Evolutionary conservation across 2,329 filamentous ascomycete genomes (phyloP).

Genomic region (Helminthosporium solani): DNA sequence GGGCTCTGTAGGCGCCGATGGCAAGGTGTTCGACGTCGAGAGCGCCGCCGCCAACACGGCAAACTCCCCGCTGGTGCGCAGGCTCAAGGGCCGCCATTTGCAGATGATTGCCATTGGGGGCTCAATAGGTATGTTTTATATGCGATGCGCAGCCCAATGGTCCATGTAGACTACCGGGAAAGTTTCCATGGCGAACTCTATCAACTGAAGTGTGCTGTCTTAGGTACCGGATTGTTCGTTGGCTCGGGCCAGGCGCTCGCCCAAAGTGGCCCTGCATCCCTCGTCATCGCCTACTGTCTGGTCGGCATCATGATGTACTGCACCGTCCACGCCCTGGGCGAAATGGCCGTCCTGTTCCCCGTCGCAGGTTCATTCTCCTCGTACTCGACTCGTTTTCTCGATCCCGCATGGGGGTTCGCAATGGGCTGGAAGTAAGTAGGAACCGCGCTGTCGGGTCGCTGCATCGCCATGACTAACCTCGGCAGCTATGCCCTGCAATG

Average conservation of each 20-base stretch:
- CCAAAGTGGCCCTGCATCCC: slow-evolving; percentile 41
- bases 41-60: slow-evolving; percentile 63
- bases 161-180: no score
- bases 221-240: slow-evolving; percentile 71
- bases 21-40: slow-evolving; percentile 64
- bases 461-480: slow-evolving; percentile 14
- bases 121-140: slow-evolving; percentile 61
- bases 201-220: not conserved
- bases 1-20: slow-evolving; percentile 52
- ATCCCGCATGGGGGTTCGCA: slow-evolving; percentile 91
- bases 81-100: slow-evolving; percentile 59
- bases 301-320: slow-evolving; percentile 88
- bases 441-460: slow-evolving; percentile 10
- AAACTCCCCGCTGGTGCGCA: slow-evolving; percentile 71
- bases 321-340: slow-evolving; percentile 87
- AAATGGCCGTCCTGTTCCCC: slow-evolving; percentile 86
- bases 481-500: slow-evolving; percentile 75
- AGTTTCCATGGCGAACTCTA: no score
- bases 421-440: slow-evolving; percentile 77
- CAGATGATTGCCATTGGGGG: slow-evolving; percentile 98
- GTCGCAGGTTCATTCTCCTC: slow-evolving; percentile 90
- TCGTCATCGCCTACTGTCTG: slow-evolving; percentile 50
- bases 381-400: slow-evolving; percentile 87
- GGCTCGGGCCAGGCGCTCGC: slow-evolving; percentile 58
- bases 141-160: slow-evolving; percentile 4